These are phyloP conservation scores for Fraxinus dipetala DNA, from an alignment of 305 asterid genomes.

Conservation along the genomic window DNA sequence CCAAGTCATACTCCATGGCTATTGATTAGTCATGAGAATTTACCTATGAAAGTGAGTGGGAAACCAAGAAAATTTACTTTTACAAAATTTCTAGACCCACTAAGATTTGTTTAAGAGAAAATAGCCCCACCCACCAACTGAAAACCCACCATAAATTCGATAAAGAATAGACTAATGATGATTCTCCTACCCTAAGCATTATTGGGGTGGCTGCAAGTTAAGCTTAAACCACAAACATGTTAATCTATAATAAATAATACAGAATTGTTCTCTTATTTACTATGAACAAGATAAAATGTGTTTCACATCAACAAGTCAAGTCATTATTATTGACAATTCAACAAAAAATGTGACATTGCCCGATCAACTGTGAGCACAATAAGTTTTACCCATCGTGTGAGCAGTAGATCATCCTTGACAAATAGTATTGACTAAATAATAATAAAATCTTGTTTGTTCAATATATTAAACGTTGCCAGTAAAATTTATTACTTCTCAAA, in stretches of 20 bases:
- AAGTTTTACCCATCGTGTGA: no score
- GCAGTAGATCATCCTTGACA: not conserved
- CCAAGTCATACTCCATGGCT: not conserved
- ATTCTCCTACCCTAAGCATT: not conserved
- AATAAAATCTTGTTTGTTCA: not conserved
- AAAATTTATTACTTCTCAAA: not conserved
- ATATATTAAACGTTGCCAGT: not conserved
- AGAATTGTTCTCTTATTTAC: not conserved
- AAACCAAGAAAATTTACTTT: not conserved
- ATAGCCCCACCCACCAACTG: constrained; percentile 1
- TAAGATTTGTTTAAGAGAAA: not conserved
- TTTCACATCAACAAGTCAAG: no score
- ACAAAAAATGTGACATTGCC: not conserved
- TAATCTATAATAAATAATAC: not conserved
- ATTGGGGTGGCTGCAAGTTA: not conserved
- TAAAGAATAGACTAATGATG: not conserved
- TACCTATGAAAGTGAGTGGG: not conserved
- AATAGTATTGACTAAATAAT: not conserved
- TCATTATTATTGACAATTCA: not conserved
- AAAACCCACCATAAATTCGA: not conserved
- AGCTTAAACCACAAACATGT: not conserved
- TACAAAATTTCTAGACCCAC: not conserved
- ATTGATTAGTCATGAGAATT: not conserved
- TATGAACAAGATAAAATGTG: no score
- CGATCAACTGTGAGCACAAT: not conserved